Base-by-base conservation (phyloP, 371 early-diverging fungal species). In the Mucor sp. region DNA sequence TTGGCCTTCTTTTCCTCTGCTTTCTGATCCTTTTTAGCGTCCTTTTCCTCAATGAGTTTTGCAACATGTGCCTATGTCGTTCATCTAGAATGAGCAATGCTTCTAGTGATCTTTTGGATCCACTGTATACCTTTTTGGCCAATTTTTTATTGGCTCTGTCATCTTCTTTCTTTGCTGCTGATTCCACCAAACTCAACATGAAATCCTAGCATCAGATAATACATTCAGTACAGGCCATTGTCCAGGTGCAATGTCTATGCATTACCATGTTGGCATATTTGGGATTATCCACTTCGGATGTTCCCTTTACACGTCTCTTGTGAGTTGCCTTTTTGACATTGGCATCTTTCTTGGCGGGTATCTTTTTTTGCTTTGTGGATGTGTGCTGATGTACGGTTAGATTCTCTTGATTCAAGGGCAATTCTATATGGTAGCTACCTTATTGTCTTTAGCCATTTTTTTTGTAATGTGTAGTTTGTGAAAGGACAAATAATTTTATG, bases 221-320 rank as follows among this genome's bases (percentile, higher is more conserved):
- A 0, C 14, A 19, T 44, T 44, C 3, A 57, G 4, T 6, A 21
- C 6, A 14, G 0, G 28, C 15, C 12, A 23, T n/a, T 44, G 19
- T 19, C 44, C 6, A 17, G 9, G 0, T 58, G 4, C 21, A 11
- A 58, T 44, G 6, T 43, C 14, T 8, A 32, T 63, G 25, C 28
- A 15, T 57, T 72, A 62, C 71, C 57, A 58, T 62, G 23, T 44
- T 67, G 14, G 69, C 68, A 59, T 47, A 72, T 58, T 72, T 72
- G n/a, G 72, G 72, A 62, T 72, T 72, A 30, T 72, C 72, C 4
- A 68, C 27, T 56, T 72, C 72, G 3, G 66, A 65, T n/a, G 66
- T 47, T 48, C 69, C 68, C 50, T 72, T 72, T 5, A 44, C 55
- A 53, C 60, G 58, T 55, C 56, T 28, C 57, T 69, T 69, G n/a